Conservation (phyloP, 768 basidiomycete species). For the Kondoa malvinella region DNA sequence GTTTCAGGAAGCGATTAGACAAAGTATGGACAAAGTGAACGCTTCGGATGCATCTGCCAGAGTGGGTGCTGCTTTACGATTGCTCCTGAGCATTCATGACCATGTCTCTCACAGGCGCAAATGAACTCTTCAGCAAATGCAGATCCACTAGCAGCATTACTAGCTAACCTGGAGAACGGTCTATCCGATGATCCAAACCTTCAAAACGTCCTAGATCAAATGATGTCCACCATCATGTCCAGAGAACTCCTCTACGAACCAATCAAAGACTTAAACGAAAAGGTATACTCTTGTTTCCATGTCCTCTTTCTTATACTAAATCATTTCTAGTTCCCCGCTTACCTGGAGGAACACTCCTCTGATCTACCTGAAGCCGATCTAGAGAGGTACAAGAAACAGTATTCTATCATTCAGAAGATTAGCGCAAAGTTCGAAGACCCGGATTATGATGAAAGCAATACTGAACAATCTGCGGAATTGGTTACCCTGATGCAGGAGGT, state of each 20-base stretch:
- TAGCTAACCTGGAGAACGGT: constrained; percentile 27
- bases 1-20: not conserved
- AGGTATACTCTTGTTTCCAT: constrained; percentile 35
- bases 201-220: constrained; percentile 52
- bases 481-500: constrained; percentile 64
- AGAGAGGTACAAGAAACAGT: constrained; percentile 49
- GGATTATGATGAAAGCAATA: constrained; percentile 36
- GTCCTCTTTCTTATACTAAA: not conserved
- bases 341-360: constrained; percentile 43
- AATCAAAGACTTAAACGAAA: constrained; percentile 56
- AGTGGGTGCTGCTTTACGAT: not conserved
- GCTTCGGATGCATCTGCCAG: constrained; percentile 20
- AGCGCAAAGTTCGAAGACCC: constrained; percentile 50
- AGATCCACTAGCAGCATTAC: constrained; percentile 26
- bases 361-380: constrained; percentile 46
- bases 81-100: not conserved
- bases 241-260: constrained; percentile 76
- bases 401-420: constrained; percentile 42
- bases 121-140: not conserved
- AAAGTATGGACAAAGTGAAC: constrained; percentile 7
- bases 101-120: constrained; percentile 43
- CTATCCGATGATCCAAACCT: constrained; percentile 34
- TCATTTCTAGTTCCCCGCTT: constrained; percentile 50
- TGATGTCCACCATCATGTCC: constrained; percentile 67
- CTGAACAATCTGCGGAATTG: constrained; percentile 36